Evolutionary conservation across 331 rosid genomes (phyloP), one percentile per base, ranked within the genome.

Genomic region (Erythrophleum ivorense): DNA sequence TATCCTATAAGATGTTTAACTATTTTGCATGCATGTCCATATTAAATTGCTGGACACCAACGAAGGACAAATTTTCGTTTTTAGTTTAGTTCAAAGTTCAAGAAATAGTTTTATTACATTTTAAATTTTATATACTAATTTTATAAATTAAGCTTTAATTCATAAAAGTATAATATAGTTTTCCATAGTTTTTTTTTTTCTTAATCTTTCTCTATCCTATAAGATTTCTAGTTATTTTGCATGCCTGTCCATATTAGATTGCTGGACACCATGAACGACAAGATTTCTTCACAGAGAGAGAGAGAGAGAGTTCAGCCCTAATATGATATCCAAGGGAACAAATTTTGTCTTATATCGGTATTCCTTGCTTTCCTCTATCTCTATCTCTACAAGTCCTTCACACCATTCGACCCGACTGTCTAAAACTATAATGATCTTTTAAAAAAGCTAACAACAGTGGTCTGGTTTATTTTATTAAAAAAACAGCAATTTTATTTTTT

Each of bases 371-470:
- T 7, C 19, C 10, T 24, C 33, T 24, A 43, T 16, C 38, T 73
- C 9, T 8, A 46, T 73, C 34, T 53, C 55, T 62, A 78, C 83
- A 50, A 40, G 36, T 8, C 9, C 66, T 59, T 80, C 31, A 75
- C 10, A 70, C 55, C 34, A 77, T 48, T 48, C 40, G 45, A 80
- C 63, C 84, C 46, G 55, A 48, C 67, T 68, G 62, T 67, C 45
- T 65, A 1, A 34, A 60, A 80, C 36, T 41, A 19, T 65, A 63
- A 70, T 64, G 66, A 80, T 54, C 67, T 77, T 81, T 24, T 65
- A 21, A 73, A 65, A 38, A n/a, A 72, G 65, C 40, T 5, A 65
- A 41, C 1, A 40, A 57, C 60, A 46, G 48, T 78, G 41, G 12
- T 13, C 2, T 33, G 36, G 70, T 77, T 77, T 40, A 55, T 64